Evolutionary conservation across 2,329 filamentous ascomycete species (phyloP), one percentile per base, ranked within the genome.

Genomic region (Aspergillus felis): DNA sequence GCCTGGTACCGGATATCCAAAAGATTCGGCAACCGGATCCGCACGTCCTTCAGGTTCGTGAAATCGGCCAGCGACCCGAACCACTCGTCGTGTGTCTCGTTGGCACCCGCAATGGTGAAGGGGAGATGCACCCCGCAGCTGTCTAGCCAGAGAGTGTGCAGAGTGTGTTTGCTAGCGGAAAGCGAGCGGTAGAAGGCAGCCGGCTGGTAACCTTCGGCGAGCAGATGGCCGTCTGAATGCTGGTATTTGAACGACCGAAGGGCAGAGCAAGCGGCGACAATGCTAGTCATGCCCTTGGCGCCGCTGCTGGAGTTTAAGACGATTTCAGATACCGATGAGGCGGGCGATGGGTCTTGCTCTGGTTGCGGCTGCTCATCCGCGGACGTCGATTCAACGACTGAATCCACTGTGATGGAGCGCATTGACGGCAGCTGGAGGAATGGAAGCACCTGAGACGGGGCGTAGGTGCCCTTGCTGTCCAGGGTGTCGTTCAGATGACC

Each of bases 241-340:
- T 71, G 69, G 28, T 71, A 70, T 51, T 70, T 71, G 56, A 71
- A 70, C 0, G 66, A 67, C 3, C 57, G 61, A 17, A 71, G 53
- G 1, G 61, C 56, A 7, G 63, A 50, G 55, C 69, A 71, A 3
- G 61, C 61, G 2, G 58, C 49, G 9, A 71, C 53, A 24, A 71
- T 29, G 1, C 41, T 53, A 17, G 62, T 54, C 63, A 71, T 68
- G 9, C 69, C 68, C 3, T 61, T 52, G 2, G 62, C 60, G 2
- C 65, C 68, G 32, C 65, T 70, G 56, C 69, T 71, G 7, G 59
- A 51, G 3, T 60, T 64, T 10, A 71, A 51, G 7, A 64, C 64
- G 3, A 71, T 69, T 4, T 69, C 63, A 1, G 62, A 61, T 14
- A 70, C 61, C 1, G 57, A 57, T 1, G 67, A 69, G 24, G 57